phyloP scores from a whole-genome alignment of 495 filamentous ascomycete genomes.

The Aspergillus saccharolyticus region DNA sequence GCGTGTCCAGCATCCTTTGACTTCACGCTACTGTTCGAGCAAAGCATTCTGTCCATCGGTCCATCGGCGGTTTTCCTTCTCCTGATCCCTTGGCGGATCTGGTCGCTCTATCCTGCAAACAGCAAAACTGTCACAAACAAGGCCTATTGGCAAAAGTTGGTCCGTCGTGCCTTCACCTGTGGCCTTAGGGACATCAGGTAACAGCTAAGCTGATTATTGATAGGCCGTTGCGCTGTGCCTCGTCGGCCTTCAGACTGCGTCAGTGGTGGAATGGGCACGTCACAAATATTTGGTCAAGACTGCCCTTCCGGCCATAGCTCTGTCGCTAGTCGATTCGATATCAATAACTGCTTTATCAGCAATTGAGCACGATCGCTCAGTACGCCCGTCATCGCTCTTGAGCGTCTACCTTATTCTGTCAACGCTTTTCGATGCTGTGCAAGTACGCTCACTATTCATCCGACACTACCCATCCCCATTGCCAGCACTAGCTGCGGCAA shows the following conservation, averaged over 20 bases:
- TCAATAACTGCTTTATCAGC: neutral
- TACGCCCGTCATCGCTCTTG: neutral
- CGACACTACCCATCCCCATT: slow-evolving; percentile 13
- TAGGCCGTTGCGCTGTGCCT: neutral
- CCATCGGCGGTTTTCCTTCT: neutral
- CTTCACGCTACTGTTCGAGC: slow-evolving; percentile 3
- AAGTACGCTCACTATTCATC: neutral
- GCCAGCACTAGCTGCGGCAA: slow-evolving; percentile 33
- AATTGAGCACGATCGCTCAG: neutral
- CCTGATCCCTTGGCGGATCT: neutral
- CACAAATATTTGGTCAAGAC: neutral
- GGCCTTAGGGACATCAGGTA: neutral
- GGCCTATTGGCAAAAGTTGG: neutral
- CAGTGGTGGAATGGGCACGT: neutral
- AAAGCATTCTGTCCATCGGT: neutral
- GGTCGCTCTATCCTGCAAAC: neutral
- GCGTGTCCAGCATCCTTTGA: neutral
- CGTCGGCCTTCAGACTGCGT: neutral
- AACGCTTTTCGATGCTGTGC: neutral
- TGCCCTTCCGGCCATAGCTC: neutral
- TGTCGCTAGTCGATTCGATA: neutral
- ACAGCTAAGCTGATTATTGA: neutral
- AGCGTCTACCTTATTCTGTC: neutral
- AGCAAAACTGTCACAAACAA: neutral
- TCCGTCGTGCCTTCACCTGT: neutral